phyloP scores from a whole-genome alignment of 129 eudicot species.

The Logfia minima region DNA sequence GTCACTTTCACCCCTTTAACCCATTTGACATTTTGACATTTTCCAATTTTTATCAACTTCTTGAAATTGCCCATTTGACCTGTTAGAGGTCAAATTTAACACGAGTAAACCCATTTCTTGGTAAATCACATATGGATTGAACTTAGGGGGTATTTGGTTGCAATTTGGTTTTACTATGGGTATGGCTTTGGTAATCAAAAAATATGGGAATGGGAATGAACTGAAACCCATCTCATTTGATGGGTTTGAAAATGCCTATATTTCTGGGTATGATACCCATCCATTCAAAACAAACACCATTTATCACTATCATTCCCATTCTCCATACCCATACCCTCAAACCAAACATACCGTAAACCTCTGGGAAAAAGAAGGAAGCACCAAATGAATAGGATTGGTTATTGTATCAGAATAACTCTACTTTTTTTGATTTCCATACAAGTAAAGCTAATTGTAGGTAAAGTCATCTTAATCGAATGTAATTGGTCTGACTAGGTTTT shows the following conservation, averaged over 20 bases:
- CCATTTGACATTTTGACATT: neutral
- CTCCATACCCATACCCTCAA: too few relatives aligned
- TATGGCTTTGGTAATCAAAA: too few relatives aligned
- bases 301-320: too few relatives aligned
- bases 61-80: neutral
- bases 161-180: too few relatives aligned
- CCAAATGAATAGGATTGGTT: slow-evolving; percentile 12
- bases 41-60: neutral
- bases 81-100: neutral
- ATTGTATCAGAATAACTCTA: neutral
- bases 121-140: neutral
- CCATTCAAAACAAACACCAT: too few relatives aligned
- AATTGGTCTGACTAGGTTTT: slow-evolving; percentile 37
- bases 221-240: too few relatives aligned
- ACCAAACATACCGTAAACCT: neutral
- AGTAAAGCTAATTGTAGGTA: neutral
- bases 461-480: slow-evolving; percentile 10
- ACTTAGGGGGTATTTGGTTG: too few relatives aligned
- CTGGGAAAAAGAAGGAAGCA: neutral
- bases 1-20: neutral
- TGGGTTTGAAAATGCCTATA: too few relatives aligned
- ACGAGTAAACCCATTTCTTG: neutral
- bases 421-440: slow-evolving; percentile 11
- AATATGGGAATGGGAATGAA: too few relatives aligned
- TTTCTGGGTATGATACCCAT: too few relatives aligned